Conservation (phyloP, 495 filamentous ascomycete species). For the Trichoderma erinaceum region DNA sequence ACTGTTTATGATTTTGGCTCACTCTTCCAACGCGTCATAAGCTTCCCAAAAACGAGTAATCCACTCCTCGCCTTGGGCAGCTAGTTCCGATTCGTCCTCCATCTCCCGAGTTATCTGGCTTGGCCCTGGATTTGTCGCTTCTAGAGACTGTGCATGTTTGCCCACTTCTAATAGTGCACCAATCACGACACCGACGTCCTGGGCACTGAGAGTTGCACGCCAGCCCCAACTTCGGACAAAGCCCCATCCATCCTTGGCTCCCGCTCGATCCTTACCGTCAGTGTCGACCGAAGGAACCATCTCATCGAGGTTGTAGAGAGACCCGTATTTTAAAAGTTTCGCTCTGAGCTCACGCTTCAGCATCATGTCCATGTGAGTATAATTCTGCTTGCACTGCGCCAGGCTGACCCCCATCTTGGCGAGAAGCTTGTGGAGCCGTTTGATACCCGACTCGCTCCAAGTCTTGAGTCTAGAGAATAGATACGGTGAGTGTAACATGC, state of each 20-base stretch:
- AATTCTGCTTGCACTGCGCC: conserved; percentile 87
- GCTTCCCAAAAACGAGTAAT: conserved; percentile 82
- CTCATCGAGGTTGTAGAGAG: conserved; percentile 85
- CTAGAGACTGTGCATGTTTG: conserved; percentile 36
- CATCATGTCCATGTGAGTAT: conserved; percentile 98
- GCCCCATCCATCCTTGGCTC: conserved; percentile 81
- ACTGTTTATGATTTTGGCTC: conserved; percentile 22
- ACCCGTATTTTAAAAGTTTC: conserved; percentile 81
- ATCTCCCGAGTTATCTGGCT: conserved; percentile 28
- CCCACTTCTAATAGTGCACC: conserved; percentile 91
- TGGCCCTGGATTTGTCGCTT: conserved; percentile 17
- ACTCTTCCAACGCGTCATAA: conserved; percentile 81
- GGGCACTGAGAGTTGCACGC: conserved; percentile 87
- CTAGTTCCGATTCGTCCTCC: conserved; percentile 39
- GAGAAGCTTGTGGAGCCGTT: conserved; percentile 88
- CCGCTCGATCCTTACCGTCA: conserved; percentile 49
- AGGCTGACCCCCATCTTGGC: conserved; percentile 98
- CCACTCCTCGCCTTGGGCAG: conserved; percentile 57
- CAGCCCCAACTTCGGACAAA: conserved; percentile 97
- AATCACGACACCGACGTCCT: conserved; percentile 84
- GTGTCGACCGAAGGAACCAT: conserved; percentile 67
- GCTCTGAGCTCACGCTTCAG: conserved; percentile 83
- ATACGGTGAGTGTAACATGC: conserved; percentile 96
- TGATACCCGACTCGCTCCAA: conserved; percentile 84
- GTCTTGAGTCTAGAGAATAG: conserved; percentile 88